A percentile compares a stretch with the other conserved stretches of the same genome.
Conservation (phyloP, 2,329 filamentous ascomycete genomes). For the Chaetomium globosum region DNA sequence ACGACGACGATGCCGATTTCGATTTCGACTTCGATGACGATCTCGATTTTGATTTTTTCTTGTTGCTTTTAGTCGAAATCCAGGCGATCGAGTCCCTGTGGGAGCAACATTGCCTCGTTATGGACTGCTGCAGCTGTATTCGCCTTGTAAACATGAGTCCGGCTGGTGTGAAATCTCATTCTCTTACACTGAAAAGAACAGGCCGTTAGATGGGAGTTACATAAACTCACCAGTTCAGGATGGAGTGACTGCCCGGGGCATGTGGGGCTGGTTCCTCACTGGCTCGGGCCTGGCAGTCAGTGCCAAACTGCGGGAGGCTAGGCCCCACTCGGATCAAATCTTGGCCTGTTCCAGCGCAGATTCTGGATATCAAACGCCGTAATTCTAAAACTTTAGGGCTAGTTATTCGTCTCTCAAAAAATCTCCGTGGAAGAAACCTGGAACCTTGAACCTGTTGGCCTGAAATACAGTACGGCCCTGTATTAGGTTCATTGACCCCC, state of each 20-base stretch:
- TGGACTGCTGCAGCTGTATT: constrained; percentile 15
- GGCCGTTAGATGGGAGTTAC: neutral
- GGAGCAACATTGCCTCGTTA: constrained; percentile 17
- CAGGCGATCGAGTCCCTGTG: neutral
- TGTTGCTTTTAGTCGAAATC: constrained; percentile 1
- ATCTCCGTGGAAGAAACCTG: neutral
- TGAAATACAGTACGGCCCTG: too few relatives aligned
- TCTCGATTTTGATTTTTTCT: neutral
- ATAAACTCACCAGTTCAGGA: too few relatives aligned
- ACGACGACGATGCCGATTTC: neutral
- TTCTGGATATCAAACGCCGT: neutral
- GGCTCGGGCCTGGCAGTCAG: neutral
- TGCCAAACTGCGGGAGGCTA: neutral
- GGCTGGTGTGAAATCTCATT: neutral
- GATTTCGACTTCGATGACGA: neutral
- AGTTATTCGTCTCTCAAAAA: neutral
- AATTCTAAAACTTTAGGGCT: neutral
- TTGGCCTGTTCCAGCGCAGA: constrained; percentile 2
- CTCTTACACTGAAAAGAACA: neutral
- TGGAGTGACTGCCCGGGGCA: neutral
- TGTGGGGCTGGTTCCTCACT: neutral
- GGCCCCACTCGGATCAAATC: neutral
- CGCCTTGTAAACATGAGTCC: constrained; percentile 26
- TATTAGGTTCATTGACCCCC: neutral
- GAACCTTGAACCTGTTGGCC: too few relatives aligned